Evolutionary conservation across 371 early-diverging fungal species (phyloP).

Genomic region (Mucor sp.): DNA sequence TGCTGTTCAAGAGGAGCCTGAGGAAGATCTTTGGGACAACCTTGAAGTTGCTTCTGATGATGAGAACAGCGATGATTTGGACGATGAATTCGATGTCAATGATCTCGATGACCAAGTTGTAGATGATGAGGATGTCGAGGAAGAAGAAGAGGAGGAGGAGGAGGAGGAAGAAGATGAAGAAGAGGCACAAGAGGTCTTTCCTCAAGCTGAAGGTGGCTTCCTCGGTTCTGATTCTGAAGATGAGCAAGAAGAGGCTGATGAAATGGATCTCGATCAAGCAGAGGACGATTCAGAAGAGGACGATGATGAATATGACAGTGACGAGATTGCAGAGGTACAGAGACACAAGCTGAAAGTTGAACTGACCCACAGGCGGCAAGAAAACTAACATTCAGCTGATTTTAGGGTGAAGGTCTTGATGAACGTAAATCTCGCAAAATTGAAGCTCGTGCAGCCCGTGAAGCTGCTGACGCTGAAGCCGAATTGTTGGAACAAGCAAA

Average conservation of each 20-base stretch:
- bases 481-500: slow-evolving; percentile 76
- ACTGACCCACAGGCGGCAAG: neutral
- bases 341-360: neutral
- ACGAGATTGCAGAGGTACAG: slow-evolving; percentile 39
- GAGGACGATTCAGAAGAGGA: slow-evolving; percentile 41
- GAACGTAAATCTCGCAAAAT: slow-evolving; percentile 74
- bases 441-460: slow-evolving; percentile 61
- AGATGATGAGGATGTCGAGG: slow-evolving; percentile 36
- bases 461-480: slow-evolving; percentile 65
- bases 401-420: slow-evolving; percentile 53
- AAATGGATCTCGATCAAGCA: slow-evolving; percentile 43
- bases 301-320: slow-evolving; percentile 43
- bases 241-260: slow-evolving; percentile 42
- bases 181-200: slow-evolving; percentile 47
- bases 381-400: neutral
- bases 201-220: slow-evolving; percentile 56
- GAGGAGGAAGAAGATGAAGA: slow-evolving; percentile 30
- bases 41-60: slow-evolving; percentile 57
- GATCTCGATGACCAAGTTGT: slow-evolving; percentile 5
- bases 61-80: slow-evolving; percentile 37
- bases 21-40: slow-evolving; percentile 52
- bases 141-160: slow-evolving; percentile 43
- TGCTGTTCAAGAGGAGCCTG: slow-evolving; percentile 3
- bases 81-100: slow-evolving; percentile 35
- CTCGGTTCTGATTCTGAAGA: slow-evolving; percentile 59